A percentile compares a stretch with the other conserved stretches of the same genome.
These are phyloP conservation scores for Gyrodon lividus DNA, from an alignment of 768 basidiomycete genomes.

Conservation along the genomic window DNA sequence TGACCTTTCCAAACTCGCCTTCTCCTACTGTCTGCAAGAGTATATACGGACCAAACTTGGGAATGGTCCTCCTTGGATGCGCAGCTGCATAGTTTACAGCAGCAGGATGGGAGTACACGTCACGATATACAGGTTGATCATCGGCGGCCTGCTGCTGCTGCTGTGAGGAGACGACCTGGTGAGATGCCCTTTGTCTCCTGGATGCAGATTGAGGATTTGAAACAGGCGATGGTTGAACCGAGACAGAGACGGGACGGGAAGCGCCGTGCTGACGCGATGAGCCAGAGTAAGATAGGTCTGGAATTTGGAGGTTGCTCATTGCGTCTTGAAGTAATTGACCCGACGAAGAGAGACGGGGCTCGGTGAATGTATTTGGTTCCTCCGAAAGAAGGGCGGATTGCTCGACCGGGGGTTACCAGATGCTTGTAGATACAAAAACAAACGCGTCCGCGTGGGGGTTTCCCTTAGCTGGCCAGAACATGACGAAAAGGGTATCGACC, in stretches of 20 bases:
- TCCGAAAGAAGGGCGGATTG: constrained; percentile 8
- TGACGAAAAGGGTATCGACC: constrained; percentile 10
- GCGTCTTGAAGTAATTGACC: constrained; percentile 1
- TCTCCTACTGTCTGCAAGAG: constrained; percentile 95
- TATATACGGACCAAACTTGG: constrained; percentile 94
- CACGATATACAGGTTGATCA: constrained; percentile 52
- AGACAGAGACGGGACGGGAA: constrained; percentile 59
- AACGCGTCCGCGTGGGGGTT: constrained; percentile 18
- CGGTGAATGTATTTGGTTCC: constrained; percentile 1
- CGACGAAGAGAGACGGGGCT: background rate
- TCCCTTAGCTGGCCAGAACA: constrained; percentile 16
- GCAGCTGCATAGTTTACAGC: constrained; percentile 80
- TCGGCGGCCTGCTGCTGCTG: constrained; percentile 39
- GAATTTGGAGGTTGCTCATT: constrained; percentile 43
- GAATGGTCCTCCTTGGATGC: constrained; percentile 82
- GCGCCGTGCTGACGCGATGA: constrained; percentile 43
- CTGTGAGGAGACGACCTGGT: constrained; percentile 60
- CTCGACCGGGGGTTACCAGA: constrained; percentile 5
- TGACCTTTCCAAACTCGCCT: constrained; percentile 98
- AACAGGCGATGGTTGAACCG: constrained; percentile 50
- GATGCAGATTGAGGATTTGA: constrained; percentile 40
- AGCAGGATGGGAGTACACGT: constrained; percentile 83
- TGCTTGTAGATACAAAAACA: constrained; percentile 21
- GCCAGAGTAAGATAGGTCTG: constrained; percentile 42
- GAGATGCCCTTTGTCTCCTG: constrained; percentile 71